Conservation (phyloP, 306 rosid genomes). For the Clitoria ternatea region DNA sequence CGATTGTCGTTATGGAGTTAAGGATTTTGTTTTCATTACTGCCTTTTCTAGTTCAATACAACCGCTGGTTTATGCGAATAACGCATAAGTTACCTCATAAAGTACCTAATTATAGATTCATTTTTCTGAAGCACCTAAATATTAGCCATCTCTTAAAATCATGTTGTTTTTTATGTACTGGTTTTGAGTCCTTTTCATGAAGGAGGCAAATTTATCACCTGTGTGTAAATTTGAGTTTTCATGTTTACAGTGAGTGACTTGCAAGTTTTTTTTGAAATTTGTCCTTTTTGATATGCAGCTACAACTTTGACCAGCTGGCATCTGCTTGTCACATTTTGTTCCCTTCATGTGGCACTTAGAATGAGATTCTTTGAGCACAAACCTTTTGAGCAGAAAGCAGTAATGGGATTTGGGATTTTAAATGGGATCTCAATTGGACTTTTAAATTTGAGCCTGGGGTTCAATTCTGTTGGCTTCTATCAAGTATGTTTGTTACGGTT, state of each 20-base stretch:
- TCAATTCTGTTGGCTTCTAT: slow-evolving; percentile 97
- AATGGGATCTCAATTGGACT: slow-evolving; percentile 99
- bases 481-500: slow-evolving; percentile 50
- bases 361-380: slow-evolving; percentile 94
- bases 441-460: slow-evolving; percentile 92
- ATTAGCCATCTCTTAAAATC: neutral
- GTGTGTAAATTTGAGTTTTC: slow-evolving; percentile 1
- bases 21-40: slow-evolving; percentile 1
- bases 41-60: neutral
- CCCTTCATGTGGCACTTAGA: slow-evolving; percentile 80
- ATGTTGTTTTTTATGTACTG: neutral
- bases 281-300: slow-evolving; percentile 52
- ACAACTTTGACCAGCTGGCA: slow-evolving; percentile 99
- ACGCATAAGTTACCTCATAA: neutral
- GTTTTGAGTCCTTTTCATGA: neutral
- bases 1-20: neutral
- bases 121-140: neutral
- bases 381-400: slow-evolving; percentile 76
- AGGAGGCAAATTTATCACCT: neutral
- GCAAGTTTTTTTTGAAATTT: slow-evolving; percentile 18
- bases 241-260: neutral
- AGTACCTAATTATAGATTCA: neutral
- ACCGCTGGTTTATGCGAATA: neutral
- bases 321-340: slow-evolving; percentile 95
- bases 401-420: slow-evolving; percentile 87